Evolutionary conservation across 768 basidiomycete species (phyloP).

Genomic region (Tulasnella calospora): DNA sequence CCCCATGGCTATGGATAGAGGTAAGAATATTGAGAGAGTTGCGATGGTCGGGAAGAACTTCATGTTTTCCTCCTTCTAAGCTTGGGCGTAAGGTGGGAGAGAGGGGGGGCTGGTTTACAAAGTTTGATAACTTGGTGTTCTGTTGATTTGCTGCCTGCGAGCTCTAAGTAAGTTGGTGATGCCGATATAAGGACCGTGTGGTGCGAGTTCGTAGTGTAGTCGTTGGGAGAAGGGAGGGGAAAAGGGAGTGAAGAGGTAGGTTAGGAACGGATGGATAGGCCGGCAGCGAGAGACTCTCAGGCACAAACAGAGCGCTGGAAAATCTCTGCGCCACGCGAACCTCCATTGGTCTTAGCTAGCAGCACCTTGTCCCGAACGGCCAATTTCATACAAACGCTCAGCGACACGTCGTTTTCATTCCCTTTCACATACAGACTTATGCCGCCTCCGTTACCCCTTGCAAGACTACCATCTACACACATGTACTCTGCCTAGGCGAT

Average conservation of each 20-base stretch:
- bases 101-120: neutral
- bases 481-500: too few species aligned
- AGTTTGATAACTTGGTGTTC: neutral
- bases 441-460: too few species aligned
- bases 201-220: neutral
- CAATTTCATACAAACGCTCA: neutral
- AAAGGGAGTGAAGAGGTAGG: neutral
- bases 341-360: neutral
- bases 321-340: slow-evolving; percentile 2
- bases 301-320: slow-evolving; percentile 7
- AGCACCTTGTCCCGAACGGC: neutral
- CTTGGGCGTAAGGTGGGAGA: neutral
- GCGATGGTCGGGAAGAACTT: slow-evolving; percentile 1
- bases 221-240: neutral
- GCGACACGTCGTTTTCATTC: neutral
- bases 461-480: too few species aligned
- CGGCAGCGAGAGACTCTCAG: neutral
- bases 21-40: slow-evolving; percentile 9
- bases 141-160: neutral
- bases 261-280: neutral
- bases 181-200: slow-evolving; percentile 7
- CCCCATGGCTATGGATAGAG: slow-evolving; percentile 18
- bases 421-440: too few species aligned
- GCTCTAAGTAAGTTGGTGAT: neutral
- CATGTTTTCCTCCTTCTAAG: neutral